Evolutionary conservation across 345 rosid species (phyloP).

Genomic region (Arabidopsis thaliana): DNA sequence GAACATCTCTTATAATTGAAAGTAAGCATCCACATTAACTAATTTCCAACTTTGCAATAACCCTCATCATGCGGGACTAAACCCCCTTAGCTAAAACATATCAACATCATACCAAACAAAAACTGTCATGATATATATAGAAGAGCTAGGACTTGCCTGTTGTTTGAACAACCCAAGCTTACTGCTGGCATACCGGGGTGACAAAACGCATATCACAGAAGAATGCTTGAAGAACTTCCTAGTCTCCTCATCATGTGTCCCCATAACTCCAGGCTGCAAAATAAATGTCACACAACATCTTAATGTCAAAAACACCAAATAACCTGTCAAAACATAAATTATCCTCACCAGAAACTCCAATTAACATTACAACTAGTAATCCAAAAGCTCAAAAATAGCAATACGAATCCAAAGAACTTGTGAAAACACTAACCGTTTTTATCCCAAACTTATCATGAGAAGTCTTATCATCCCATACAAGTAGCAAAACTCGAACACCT

Average conservation of each 20-base stretch:
- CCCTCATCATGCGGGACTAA: not conserved
- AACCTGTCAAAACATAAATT: not conserved
- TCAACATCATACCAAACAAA: slow-evolving; percentile 3
- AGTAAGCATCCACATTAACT: slow-evolving; percentile 21
- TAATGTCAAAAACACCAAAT: not conserved
- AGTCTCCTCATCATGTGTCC: slow-evolving; percentile 95
- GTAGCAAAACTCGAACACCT: slow-evolving; percentile 85
- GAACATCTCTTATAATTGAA: not conserved
- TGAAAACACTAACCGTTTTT: slow-evolving; percentile 55
- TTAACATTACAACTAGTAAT: slow-evolving; percentile 8
- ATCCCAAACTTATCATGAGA: slow-evolving; percentile 75
- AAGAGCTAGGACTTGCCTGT: slow-evolving; percentile 54
- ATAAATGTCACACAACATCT: slow-evolving; percentile 12
- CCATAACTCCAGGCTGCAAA: slow-evolving; percentile 82
- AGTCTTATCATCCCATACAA: slow-evolving; percentile 95
- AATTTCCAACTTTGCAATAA: not conserved
- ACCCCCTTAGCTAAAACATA: slow-evolving; percentile 1
- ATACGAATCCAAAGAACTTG: not conserved
- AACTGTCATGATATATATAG: not conserved
- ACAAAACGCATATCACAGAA: slow-evolving; percentile 87
- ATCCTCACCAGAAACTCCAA: not conserved
- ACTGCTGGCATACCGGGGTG: slow-evolving; percentile 89
- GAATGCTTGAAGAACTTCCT: slow-evolving; percentile 91
- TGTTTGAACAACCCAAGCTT: slow-evolving; percentile 84
- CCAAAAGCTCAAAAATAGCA: not conserved